These are phyloP conservation scores for Fusarium algeriense DNA, from an alignment of 2,329 filamentous ascomycete species.

Conservation along the genomic window DNA sequence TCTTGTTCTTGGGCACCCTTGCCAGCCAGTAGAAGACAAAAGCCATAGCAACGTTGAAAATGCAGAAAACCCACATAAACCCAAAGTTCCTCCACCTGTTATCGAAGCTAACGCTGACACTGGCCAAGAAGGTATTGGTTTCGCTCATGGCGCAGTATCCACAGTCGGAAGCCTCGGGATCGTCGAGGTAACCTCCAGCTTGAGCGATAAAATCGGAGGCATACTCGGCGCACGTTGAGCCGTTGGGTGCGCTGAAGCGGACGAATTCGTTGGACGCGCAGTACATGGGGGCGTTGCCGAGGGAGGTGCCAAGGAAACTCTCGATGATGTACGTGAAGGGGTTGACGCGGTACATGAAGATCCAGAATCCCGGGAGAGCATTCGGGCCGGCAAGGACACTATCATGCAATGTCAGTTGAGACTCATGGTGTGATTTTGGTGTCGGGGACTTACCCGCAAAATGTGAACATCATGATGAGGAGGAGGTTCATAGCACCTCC, in stretches of 20 bases:
- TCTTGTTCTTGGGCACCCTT: slow-evolving; percentile 51
- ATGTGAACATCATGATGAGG: slow-evolving; percentile 72
- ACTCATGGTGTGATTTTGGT: background rate
- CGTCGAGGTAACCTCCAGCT: slow-evolving; percentile 60
- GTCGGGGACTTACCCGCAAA: slow-evolving; percentile 69
- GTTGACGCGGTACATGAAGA: slow-evolving; percentile 79
- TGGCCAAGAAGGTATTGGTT: slow-evolving; percentile 56
- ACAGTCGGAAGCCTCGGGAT: slow-evolving; percentile 52
- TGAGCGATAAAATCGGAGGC: slow-evolving; percentile 55
- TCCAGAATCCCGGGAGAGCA: slow-evolving; percentile 78
- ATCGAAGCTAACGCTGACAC: slow-evolving; percentile 59
- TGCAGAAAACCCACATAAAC: slow-evolving; percentile 64
- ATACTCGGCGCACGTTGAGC: slow-evolving; percentile 71
- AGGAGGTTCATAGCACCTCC: slow-evolving; percentile 73
- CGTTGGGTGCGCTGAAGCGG: slow-evolving; percentile 67
- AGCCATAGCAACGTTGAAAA: slow-evolving; percentile 64
- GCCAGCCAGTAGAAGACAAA: slow-evolving; percentile 62
- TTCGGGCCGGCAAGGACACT: slow-evolving; percentile 71
- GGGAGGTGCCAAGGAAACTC: slow-evolving; percentile 71
- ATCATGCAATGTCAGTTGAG: slow-evolving; percentile 23
- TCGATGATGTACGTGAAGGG: slow-evolving; percentile 81
- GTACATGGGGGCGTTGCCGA: slow-evolving; percentile 69
- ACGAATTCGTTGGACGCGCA: slow-evolving; percentile 76
- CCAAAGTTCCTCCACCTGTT: slow-evolving; percentile 69
- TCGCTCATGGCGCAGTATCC: slow-evolving; percentile 57